A percentile compares a stretch with the other conserved stretches of the same genome.
These are phyloP conservation scores for Amauroascus verrucosus DNA, from an alignment of 2,329 filamentous ascomycete species.

Conservation along the genomic window DNA sequence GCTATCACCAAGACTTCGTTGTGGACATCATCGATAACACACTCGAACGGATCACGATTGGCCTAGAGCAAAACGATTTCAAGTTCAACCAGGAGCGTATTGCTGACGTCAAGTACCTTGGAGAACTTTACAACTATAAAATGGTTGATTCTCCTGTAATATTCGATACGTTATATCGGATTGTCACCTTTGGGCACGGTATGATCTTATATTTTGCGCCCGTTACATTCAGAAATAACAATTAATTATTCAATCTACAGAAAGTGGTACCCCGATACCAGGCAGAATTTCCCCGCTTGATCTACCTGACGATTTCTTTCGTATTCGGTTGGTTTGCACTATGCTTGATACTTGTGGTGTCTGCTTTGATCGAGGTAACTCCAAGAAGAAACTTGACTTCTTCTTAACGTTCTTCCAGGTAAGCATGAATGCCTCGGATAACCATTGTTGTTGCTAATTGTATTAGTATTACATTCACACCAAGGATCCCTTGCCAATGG, in stretches of 20 bases:
- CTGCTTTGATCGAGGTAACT: slow-evolving; percentile 86
- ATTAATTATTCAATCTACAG: slow-evolving; percentile 33
- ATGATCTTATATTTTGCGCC: slow-evolving; percentile 1
- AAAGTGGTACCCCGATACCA: slow-evolving; percentile 66
- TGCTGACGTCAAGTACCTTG: slow-evolving; percentile 91
- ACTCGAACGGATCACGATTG: slow-evolving; percentile 75
- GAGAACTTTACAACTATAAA: slow-evolving; percentile 94
- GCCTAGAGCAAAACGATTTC: slow-evolving; percentile 92
- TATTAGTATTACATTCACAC: slow-evolving; percentile 81
- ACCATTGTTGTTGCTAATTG: slow-evolving; percentile 12
- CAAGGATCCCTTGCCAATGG: slow-evolving; percentile 85
- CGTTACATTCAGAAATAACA: not conserved
- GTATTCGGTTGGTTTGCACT: slow-evolving; percentile 79
- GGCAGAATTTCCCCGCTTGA: slow-evolving; percentile 70
- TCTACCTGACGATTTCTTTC: slow-evolving; percentile 87
- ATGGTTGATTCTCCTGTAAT: slow-evolving; percentile 92
- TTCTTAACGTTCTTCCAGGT: slow-evolving; percentile 92
- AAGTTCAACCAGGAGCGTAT: slow-evolving; percentile 92
- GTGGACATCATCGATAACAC: slow-evolving; percentile 86
- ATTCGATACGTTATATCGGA: slow-evolving; percentile 89
- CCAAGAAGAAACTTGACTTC: slow-evolving; percentile 95
- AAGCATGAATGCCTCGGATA: slow-evolving; percentile 4
- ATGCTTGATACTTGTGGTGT: slow-evolving; percentile 90
- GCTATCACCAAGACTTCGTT: slow-evolving; percentile 85
- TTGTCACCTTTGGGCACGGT: slow-evolving; percentile 85